Evolutionary conservation across 2,329 filamentous ascomycete species (phyloP), one percentile per base, ranked within the genome.

Genomic region (Diplodia sapinea): DNA sequence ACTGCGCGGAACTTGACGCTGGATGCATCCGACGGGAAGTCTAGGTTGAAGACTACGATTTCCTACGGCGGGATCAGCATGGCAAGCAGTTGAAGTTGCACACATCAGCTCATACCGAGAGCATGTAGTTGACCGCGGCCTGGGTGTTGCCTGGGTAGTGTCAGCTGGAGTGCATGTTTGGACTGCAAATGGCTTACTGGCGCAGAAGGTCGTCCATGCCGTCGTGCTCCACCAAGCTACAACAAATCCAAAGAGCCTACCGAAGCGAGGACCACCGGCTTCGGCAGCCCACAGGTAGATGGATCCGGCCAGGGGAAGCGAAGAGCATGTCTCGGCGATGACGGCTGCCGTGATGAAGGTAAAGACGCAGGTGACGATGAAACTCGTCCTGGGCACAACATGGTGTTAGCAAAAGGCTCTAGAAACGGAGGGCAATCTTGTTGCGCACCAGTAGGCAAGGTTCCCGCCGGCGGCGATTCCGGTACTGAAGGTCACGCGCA

Each of bases 171-270:
- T 26, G 40, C 26, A 23, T 15, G 17, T 8, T 33, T 6, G 8
- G n/a, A 4, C 0, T 11, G 7, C 47, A 43, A 13, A 5, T 4
- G 29, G 20, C 63, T 55, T 23, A 65, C 63, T 65, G 12, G 64
- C 64, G 29, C 65, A 67, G 36, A 80, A 80, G 6, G 78, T 88
- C 2, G 86, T 88, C 86, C 86, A 88, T 1, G 86, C 86, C 0
- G 86, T 88, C 0, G 85, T 87, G 71, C 83, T 86, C 86, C 86
- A 88, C 86, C 86, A 88, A 0, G 86, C 86, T n/a, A 87, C 86
- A n/a, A 87, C 76, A 73, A 87, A 87, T 20, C 86, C 86, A 65
- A 87, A 81, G 0, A 88, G 77, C 33, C 86, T 76, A n/a, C 86
- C 85, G 70, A 79, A 87, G 26, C 80, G 79, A 31, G 82, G 83